Evolutionary conservation across 257 asterid genomes (phyloP).

Genomic region (Solanum pinnatisectum): DNA sequence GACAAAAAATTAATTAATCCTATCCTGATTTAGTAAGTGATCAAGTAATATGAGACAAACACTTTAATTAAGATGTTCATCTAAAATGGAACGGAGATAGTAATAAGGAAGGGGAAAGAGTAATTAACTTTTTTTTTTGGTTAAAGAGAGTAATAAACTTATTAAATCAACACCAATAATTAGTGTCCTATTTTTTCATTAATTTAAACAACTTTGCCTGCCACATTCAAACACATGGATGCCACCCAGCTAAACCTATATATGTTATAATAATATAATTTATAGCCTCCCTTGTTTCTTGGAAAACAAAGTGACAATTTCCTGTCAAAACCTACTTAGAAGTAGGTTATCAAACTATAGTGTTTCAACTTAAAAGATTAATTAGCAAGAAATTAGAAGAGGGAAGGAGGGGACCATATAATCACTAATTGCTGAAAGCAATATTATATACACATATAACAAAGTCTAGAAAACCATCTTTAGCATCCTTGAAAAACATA

Average conservation of each 20-base stretch:
- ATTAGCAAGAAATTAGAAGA: background rate
- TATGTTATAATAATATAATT: background rate
- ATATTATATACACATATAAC: background rate
- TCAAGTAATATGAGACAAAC: too few relatives aligned
- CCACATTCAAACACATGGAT: background rate
- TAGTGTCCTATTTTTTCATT: background rate
- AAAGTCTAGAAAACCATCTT: background rate
- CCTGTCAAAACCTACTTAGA: background rate
- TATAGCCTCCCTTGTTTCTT: background rate
- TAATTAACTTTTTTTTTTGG: too few relatives aligned
- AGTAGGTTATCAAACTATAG: background rate
- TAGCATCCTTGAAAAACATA: background rate
- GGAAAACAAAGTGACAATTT: background rate
- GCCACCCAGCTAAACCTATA: background rate
- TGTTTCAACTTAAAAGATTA: background rate
- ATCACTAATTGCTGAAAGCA: background rate
- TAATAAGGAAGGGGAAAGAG: background rate
- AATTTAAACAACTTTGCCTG: background rate
- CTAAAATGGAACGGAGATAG: too few relatives aligned
- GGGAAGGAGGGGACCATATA: background rate
- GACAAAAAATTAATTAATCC: too few relatives aligned
- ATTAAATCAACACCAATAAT: background rate
- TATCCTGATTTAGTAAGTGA: too few relatives aligned
- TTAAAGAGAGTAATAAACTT: background rate
- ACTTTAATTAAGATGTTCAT: too few relatives aligned